Evolutionary conservation across 139 green algal genomes (phyloP), one percentile per base, ranked within the genome.

Genomic region (Diplosphaera chodatii): DNA sequence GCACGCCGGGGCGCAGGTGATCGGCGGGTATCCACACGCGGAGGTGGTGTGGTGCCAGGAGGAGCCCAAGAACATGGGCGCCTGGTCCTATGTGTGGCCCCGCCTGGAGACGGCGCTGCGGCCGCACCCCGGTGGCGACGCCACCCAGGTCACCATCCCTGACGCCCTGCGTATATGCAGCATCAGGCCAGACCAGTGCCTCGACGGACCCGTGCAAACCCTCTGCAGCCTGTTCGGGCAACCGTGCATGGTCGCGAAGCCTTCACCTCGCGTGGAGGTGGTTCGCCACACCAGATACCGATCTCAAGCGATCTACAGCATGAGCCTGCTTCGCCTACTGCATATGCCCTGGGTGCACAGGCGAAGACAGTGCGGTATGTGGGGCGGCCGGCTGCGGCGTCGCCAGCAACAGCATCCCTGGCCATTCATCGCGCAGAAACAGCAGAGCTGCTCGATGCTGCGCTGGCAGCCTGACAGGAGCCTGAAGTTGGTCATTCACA

Each of bases 41-140:
- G 80, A 93, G 77, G 55, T 93, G 67, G 75, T 92, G 25, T 96
- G 90, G 90, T 84, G 72, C 33, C 87, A 93, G 72, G 88, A 93
- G 77, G 88, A 93, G 83, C 88, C 88, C 6, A 91, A 91, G 74
- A 91, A 93, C 81, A 89, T 90, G 87, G 85, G 87, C 2, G 81
- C 78, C 15, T 92, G 83, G 83, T n/a, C 33, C 5, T 90, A 86
- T 65, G 78, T 90, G 2, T 63, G 75, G 69, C 83, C 83, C 0
- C 75, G 83, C 40, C 66, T 87, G 34, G 72, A 82, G 29, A 85
- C 83, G 23, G 78, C 81, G 32, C 71, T 89, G 68, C 55, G 78
- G 31, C 74, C 85, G 37, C 66, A 78, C 16, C 65, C 37, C 37
- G 40, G 22, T 34, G 15, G 29, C 32, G 8, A 23, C 48, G 48